phyloP scores from a whole-genome alignment of 108 stramenopile genomes.

The Fistulifera pelliculosa region DNA sequence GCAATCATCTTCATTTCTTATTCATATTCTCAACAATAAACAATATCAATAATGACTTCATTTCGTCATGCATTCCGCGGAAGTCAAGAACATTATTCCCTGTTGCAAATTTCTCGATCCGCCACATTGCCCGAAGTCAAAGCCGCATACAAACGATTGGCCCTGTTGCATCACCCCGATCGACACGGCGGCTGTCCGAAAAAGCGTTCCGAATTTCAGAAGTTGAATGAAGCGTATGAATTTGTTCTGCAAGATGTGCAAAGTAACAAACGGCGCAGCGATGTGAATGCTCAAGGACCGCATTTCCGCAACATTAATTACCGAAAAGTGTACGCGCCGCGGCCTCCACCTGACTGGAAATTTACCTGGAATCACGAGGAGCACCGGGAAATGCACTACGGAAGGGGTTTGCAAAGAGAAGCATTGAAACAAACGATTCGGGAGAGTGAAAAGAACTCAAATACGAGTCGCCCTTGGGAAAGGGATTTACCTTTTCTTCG shows the following conservation, averaged over 20 bases:
- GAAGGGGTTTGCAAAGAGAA: conserved; percentile 72
- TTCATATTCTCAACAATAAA: too few species aligned
- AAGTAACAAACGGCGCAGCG: conserved; percentile 34
- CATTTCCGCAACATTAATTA: conserved; percentile 35
- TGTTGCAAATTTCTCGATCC: conserved; percentile 4
- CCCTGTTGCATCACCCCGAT: conserved; percentile 67
- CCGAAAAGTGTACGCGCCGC: conserved; percentile 73
- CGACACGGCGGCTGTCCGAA: conserved; percentile 41
- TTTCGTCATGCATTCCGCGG: neutral
- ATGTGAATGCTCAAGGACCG: conserved; percentile 1
- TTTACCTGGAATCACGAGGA: conserved; percentile 54
- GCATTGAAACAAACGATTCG: conserved; percentile 52
- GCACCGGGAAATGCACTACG: conserved; percentile 85
- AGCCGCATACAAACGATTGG: conserved; percentile 61
- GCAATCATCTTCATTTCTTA: too few species aligned
- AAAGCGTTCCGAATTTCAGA: conserved; percentile 58
- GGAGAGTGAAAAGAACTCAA: conserved; percentile 47
- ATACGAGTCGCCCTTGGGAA: conserved; percentile 70
- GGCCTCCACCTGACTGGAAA: conserved; percentile 61
- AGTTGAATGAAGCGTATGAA: conserved; percentile 63
- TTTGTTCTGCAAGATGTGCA: conserved; percentile 33
- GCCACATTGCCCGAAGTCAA: conserved; percentile 69
- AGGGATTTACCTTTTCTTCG: conserved; percentile 53
- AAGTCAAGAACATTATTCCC: conserved; percentile 1
- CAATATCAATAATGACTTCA: neutral